phyloP scores from a whole-genome alignment of 805 yeast genomes.

The Zygosaccharomyces pseudorouxii region DNA sequence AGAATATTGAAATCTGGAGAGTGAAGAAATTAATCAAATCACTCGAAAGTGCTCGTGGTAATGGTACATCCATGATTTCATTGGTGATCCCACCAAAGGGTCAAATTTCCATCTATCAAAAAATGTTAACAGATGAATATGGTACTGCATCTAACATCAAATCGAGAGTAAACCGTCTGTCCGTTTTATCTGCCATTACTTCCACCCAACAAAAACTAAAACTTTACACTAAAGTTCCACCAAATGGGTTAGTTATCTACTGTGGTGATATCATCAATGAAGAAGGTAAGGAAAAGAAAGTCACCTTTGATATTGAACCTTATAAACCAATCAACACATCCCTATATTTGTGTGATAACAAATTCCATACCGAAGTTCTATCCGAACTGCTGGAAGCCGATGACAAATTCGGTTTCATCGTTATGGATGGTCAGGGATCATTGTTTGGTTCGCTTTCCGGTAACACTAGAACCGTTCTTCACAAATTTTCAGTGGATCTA shows the following conservation, averaged over 20 bases:
- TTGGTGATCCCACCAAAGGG: constrained; percentile 93
- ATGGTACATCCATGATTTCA: constrained; percentile 98
- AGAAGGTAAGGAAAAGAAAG: constrained; percentile 96
- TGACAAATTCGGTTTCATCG: constrained; percentile 94
- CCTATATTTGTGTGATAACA: constrained; percentile 90
- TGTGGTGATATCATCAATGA: constrained; percentile 98
- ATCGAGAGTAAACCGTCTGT: constrained; percentile 93
- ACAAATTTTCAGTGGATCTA: constrained; percentile 93
- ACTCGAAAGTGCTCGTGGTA: constrained; percentile 90
- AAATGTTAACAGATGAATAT: constrained; percentile 94
- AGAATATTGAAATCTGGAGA: constrained; percentile 98
- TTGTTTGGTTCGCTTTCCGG: constrained; percentile 93
- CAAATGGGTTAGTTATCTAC: constrained; percentile 90
- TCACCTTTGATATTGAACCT: constrained; percentile 96
- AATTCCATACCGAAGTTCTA: constrained; percentile 95
- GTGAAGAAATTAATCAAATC: constrained; percentile 89
- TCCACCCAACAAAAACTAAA: constrained; percentile 97
- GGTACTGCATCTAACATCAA: constrained; percentile 98
- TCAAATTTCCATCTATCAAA: constrained; percentile 81
- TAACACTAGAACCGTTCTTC: constrained; percentile 92
- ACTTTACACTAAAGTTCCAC: constrained; percentile 83
- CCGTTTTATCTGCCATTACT: constrained; percentile 94
- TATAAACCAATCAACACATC: constrained; percentile 99
- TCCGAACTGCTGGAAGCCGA: constrained; percentile 88
- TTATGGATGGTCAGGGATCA: constrained; percentile 99